Conservation (phyloP, 2,329 filamentous ascomycete species). For the Beauveria sp. region DNA sequence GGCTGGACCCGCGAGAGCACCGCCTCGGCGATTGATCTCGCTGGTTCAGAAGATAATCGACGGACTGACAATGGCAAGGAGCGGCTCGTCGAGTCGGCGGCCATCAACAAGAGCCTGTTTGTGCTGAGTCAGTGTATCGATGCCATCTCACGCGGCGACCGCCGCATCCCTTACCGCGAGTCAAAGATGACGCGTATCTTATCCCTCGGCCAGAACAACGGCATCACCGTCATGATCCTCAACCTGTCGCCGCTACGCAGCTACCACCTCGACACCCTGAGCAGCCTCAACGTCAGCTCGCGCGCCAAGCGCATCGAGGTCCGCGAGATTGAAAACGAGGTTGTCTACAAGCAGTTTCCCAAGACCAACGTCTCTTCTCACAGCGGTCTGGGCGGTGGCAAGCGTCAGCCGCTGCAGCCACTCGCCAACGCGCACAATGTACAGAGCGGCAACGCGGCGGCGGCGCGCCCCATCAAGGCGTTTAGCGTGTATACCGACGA, state of each 20-base stretch:
- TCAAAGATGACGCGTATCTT: conserved; percentile 97
- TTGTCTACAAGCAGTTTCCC: conserved; percentile 72
- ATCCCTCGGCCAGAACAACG: conserved; percentile 91
- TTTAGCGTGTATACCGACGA: conserved; percentile 85
- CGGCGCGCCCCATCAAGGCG: conserved; percentile 47
- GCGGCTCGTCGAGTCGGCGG: conserved; percentile 85
- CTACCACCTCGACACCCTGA: conserved; percentile 89
- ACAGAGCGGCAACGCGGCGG: conserved; percentile 45
- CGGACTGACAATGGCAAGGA: conserved; percentile 91
- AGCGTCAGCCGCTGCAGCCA: conserved; percentile 71
- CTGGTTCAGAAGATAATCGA: conserved; percentile 91
- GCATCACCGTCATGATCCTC: conserved; percentile 92
- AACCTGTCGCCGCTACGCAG: conserved; percentile 87
- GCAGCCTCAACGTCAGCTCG: conserved; percentile 90
- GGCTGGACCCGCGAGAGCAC: conserved; percentile 67
- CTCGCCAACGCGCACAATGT: conserved; percentile 69
- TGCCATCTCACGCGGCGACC: conserved; percentile 70
- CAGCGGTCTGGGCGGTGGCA: conserved; percentile 16
- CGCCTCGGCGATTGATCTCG: conserved; percentile 88
- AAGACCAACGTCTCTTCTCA: conserved; percentile 40
- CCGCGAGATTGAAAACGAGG: conserved; percentile 90
- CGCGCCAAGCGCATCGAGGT: conserved; percentile 95
- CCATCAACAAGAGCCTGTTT: conserved; percentile 96
- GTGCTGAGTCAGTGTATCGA: conserved; percentile 93
- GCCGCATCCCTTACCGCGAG: conserved; percentile 84